Conservation (phyloP, 495 filamentous ascomycete species). For the Geoglossum glabrum region DNA sequence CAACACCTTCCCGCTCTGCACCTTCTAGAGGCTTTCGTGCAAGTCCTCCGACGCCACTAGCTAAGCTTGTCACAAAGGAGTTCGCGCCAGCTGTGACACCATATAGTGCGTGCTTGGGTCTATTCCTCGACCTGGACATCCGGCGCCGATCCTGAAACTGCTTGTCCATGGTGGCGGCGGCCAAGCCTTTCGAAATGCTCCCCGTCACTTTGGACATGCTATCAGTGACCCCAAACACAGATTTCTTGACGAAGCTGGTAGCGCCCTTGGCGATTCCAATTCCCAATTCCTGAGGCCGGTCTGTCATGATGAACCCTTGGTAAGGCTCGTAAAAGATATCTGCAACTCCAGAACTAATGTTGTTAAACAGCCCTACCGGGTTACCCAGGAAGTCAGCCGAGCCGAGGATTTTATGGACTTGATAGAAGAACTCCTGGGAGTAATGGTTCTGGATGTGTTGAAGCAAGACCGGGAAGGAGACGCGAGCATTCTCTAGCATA, state of each 20-base stretch:
- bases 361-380: conserved; percentile 94
- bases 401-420: conserved; percentile 88
- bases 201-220: conserved; percentile 93
- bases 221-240: conserved; percentile 88
- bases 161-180: conserved; percentile 90
- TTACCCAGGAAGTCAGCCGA: conserved; percentile 98
- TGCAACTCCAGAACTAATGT: conserved; percentile 84
- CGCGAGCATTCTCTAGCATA: conserved; percentile 86
- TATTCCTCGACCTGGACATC: conserved; percentile 80
- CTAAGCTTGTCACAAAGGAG: conserved; percentile 79
- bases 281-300: conserved; percentile 82
- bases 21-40: conserved; percentile 87
- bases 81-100: conserved; percentile 91
- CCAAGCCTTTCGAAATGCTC: conserved; percentile 86
- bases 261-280: conserved; percentile 91
- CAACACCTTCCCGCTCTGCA: conserved; percentile 82
- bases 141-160: conserved; percentile 93
- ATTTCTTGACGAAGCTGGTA: conserved; percentile 93
- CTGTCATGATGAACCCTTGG: conserved; percentile 91
- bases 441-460: conserved; percentile 83
- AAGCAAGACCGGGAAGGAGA: conserved; percentile 64
- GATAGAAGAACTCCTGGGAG: conserved; percentile 83
- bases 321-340: conserved; percentile 99
- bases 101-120: conserved; percentile 90
- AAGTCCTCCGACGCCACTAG: conserved; percentile 78